Base-by-base conservation (phyloP, 805 yeast species). In the Yarrowia divulgata region DNA sequence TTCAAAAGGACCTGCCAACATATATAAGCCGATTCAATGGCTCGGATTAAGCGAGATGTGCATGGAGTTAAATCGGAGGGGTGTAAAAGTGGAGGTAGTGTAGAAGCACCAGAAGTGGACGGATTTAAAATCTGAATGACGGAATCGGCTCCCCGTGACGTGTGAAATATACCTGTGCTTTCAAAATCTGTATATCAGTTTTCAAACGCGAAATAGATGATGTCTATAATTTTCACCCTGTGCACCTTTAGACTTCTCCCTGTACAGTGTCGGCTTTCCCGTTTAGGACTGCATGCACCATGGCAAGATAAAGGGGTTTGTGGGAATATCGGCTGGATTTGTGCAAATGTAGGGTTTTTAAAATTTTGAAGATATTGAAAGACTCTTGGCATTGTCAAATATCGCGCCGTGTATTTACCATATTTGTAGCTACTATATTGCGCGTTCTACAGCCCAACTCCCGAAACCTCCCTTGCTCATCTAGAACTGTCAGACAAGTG, bases 21-120 rank as follows among this genome's bases (percentile, higher is more conserved):
- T 54, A 39, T 54, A 54, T 54, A 54, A 13, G 43, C 60, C 19
- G 60, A 54, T 19, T 54, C 45, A 19, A 54, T 35, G 19, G 60
- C 45, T 39, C 45, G 34, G 60, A 39, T 54, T 54, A 54, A 54
- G 60, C 60, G 45, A 54, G 12, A 4, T 19, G 18, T 54, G 60
- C 60, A 54, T 54, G 60, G 45, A 54, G 45, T 54, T 54, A 54
- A 54, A 54, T 19, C 23, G 45, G 57, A 34, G 54, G 58, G 60
- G 60, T 8, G 45, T n/a, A 54, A 37, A 54, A 19, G 60, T 39
- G 60, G 45, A 19, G 45, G 45, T 39, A 19, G 45, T 16, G 16
- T 14, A 23, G 2, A 14, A 2, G 14, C 45, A 8, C 8, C 14
- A 2, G 37, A 35, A 35, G 13, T 14, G 32, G 14, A 1, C 16